Evolutionary conservation across 106 monocot genomes (phyloP), one percentile per base, ranked within the genome.

Genomic region (Acanthochlamys bracteata): DNA sequence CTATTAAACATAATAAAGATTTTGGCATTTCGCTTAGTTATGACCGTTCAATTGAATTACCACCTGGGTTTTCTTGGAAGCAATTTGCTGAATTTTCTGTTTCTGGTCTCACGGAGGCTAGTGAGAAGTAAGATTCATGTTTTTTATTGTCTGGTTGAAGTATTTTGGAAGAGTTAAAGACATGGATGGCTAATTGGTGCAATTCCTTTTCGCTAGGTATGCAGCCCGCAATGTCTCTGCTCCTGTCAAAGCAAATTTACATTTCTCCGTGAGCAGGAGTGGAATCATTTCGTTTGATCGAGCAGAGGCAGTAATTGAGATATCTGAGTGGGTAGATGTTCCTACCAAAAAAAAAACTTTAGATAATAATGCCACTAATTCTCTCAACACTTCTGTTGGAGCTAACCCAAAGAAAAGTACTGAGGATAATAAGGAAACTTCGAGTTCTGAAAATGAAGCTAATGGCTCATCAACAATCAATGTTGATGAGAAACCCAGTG

Each of bases 311-410:
- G 85, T 92, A 4, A 78, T 99, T 73, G 98, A 92, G 70, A 79
- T 92, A 59, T 79, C 77, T 24, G 98, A 99, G 60, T 99, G 98
- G 98, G 77, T 99, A 23, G 98, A 99, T 69, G 85, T 99, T 66
- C 98, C 86, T 41, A 99, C 83, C 78, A 99, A 86, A 64, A 86
- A 79, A 23, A 22, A 74, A 20, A 83, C 80, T 24, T 4, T 73
- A 20, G 96, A 98, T 40, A 82, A 51, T 72, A 77, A 74, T 60
- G 59, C 49, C 40, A 47, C 69, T 62, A 58, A 52, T 49, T 60
- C 52, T 70, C 25, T 55, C 51, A 79, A 80, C 45, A 64, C 41
- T 41, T 68, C 82, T 22, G 25, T 53, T 52, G 76, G 75, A 78
- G 64, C 61, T 62, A 78, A 27, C 55, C 20, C 75, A n/a, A 25